phyloP scores from a whole-genome alignment of 345 rosid species.

The Orychophragmus violaceus region DNA sequence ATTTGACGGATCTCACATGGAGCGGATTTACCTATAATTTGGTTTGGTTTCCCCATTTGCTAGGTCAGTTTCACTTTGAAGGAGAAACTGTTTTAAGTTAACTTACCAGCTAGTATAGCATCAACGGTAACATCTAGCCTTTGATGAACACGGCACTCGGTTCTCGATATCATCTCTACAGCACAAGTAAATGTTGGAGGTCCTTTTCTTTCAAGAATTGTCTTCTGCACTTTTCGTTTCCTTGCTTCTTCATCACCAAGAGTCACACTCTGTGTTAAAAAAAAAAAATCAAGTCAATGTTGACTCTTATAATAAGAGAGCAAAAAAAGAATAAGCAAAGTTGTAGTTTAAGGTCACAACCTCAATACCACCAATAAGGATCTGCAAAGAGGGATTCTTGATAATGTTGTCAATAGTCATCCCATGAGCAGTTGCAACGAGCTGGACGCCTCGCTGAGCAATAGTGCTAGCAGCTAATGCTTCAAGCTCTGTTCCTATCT shows the following conservation, averaged over 20 bases:
- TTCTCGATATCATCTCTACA: constrained; percentile 78
- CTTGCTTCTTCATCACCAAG: constrained; percentile 93
- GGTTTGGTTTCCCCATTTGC: background rate
- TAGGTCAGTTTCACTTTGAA: background rate
- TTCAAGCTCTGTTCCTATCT: constrained; percentile 96
- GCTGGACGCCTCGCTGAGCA: constrained; percentile 97
- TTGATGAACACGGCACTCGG: constrained; percentile 80
- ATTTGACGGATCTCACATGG: constrained; percentile 64
- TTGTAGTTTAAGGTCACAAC: constrained; percentile 34
- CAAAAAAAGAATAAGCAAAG: background rate
- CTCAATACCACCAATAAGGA: constrained; percentile 94
- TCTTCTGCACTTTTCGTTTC: constrained; percentile 92
- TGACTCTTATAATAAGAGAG: background rate
- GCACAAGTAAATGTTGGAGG: constrained; percentile 85
- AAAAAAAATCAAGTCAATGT: constrained; percentile 1
- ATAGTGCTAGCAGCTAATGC: constrained; percentile 96
- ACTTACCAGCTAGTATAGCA: constrained; percentile 74
- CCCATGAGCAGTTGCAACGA: constrained; percentile 97
- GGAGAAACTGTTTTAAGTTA: background rate
- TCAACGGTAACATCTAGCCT: constrained; percentile 84
- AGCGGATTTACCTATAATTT: constrained; percentile 62
- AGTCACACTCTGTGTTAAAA: constrained; percentile 67
- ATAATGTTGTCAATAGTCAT: constrained; percentile 84
- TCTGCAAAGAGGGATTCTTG: constrained; percentile 87
- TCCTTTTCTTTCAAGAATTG: constrained; percentile 91